These are phyloP conservation scores for Phaffomyces opuntiae DNA, from an alignment of 805 yeast species.

Conservation along the genomic window DNA sequence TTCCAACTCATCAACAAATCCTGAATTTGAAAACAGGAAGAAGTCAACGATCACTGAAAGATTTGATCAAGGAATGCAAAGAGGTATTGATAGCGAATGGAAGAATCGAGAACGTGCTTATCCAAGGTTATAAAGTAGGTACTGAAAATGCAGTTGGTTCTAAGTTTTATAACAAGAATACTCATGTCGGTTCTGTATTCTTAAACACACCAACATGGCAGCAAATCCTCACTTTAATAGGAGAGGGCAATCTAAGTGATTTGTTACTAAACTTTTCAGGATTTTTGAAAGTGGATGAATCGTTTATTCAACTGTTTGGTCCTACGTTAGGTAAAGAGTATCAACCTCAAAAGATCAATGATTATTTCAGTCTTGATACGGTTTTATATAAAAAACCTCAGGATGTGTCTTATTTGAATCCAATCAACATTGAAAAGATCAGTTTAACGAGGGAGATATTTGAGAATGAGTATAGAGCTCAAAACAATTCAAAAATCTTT, in stretches of 20 bases:
- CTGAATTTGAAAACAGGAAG: background rate
- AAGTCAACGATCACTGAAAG: conserved; percentile 19
- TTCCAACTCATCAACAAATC: background rate
- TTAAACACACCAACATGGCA: conserved; percentile 42
- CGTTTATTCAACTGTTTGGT: conserved; percentile 15
- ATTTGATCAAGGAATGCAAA: conserved; percentile 37
- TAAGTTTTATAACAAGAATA: conserved; percentile 25
- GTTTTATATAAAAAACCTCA: conserved; percentile 8
- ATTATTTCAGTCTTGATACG: conserved; percentile 8
- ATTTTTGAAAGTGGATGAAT: background rate
- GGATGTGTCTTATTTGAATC: conserved; percentile 3
- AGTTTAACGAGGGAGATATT: conserved; percentile 6
- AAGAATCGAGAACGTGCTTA: conserved; percentile 29
- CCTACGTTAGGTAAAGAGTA: conserved; percentile 4
- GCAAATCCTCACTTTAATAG: conserved; percentile 11
- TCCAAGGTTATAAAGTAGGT: conserved; percentile 37
- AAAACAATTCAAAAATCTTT: conserved; percentile 21
- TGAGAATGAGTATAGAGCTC: conserved; percentile 5
- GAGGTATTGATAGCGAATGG: conserved; percentile 24
- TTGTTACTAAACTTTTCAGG: conserved; percentile 12
- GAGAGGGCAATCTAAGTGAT: conserved; percentile 6
- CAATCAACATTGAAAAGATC: conserved; percentile 6
- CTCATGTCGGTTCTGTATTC: conserved; percentile 31
- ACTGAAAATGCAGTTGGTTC: conserved; percentile 21
- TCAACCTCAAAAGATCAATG: background rate